Base-by-base conservation (phyloP, 176 grass and related monocot genomes). In the Chloris gayana region DNA sequence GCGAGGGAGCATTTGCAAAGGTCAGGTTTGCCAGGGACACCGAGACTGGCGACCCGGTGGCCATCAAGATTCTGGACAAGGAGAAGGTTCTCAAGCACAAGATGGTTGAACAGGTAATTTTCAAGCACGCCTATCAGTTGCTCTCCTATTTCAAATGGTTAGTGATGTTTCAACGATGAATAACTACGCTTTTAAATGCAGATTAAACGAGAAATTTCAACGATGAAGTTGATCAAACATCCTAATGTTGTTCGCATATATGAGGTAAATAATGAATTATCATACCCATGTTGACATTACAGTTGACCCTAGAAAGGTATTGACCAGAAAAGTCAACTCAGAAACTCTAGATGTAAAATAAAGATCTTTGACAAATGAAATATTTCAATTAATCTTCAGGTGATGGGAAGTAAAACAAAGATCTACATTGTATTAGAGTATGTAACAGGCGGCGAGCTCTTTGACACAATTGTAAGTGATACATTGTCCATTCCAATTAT, bases 181-280 rank as follows among this genome's bases (percentile, higher is more conserved):
- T 70, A 72, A 9, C 19, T 49, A 26, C n/a, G 5, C 92, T 32
- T 49, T 77, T 12, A 19, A 57, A 72, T 91, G 88, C 86, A 99
- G 96, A 95, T 99, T 68, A 99, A 99, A 80, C 47, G 96, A 82
- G 96, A 95, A 70, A 95, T 99, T 67, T 88, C 96, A 3, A 99
- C 91, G 18, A 95, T 99, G 96, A 99, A 99, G 84, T 57, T 95
- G 84, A 89, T 99, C 79, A 93, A 99, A 76, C 96, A 99, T 88
- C 96, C 96, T 49, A 95, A 95, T 84, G 96, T 99, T 62, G 88
- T 95, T 59, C 79, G 90, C 70, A 89, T 99, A 67, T 84, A 93
- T 25, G 96, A 99, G 96, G 96, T 99, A 77, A 19, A 69, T 41
- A 49, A 51, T 4, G 32, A 18, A 9, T 62, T 59, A 0, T 31